phyloP scores from a whole-genome alignment of 768 basidiomycete species.

The Amyloporia xantha region DNA sequence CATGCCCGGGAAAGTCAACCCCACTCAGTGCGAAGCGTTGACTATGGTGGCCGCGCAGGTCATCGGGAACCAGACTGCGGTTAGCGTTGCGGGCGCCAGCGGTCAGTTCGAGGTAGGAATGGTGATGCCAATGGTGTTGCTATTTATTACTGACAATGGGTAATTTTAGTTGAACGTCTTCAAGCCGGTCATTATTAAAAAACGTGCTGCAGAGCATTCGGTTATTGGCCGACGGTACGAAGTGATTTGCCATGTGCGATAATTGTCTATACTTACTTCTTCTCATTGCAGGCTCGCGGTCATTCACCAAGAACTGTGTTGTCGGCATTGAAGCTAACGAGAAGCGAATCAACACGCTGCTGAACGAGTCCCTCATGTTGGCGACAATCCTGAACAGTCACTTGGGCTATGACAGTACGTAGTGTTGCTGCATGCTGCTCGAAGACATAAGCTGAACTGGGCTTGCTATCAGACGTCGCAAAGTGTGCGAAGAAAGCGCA shows the following conservation, averaged over 20 bases:
- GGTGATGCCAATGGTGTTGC: neutral
- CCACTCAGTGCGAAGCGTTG: slow-evolving; percentile 96
- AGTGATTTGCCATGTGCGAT: neutral
- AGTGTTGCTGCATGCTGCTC: neutral
- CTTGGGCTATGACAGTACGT: slow-evolving; percentile 94
- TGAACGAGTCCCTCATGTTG: slow-evolving; percentile 97
- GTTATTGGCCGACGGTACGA: slow-evolving; percentile 81
- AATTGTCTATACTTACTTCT: too few species aligned
- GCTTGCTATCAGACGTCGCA: slow-evolving; percentile 69
- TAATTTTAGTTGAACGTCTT: slow-evolving; percentile 94
- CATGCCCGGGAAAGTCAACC: slow-evolving; percentile 99
- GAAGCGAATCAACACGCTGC: slow-evolving; percentile 77
- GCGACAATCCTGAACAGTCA: slow-evolving; percentile 95
- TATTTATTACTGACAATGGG: neutral
- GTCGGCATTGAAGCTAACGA: slow-evolving; percentile 96
- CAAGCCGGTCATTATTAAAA: slow-evolving; percentile 98
- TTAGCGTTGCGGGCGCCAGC: slow-evolving; percentile 87
- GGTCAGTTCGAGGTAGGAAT: slow-evolving; percentile 89
- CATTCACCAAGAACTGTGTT: slow-evolving; percentile 96
- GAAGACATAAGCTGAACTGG: neutral
- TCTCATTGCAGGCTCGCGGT: slow-evolving; percentile 61
- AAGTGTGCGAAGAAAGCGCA: slow-evolving; percentile 99
- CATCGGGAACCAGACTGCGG: slow-evolving; percentile 93
- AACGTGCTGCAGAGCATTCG: slow-evolving; percentile 96
- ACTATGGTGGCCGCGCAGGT: slow-evolving; percentile 99